Evolutionary conservation across 2,329 filamentous ascomycete species (phyloP), one percentile per base, ranked within the genome.

Genomic region (Aspergillus arachidicola): DNA sequence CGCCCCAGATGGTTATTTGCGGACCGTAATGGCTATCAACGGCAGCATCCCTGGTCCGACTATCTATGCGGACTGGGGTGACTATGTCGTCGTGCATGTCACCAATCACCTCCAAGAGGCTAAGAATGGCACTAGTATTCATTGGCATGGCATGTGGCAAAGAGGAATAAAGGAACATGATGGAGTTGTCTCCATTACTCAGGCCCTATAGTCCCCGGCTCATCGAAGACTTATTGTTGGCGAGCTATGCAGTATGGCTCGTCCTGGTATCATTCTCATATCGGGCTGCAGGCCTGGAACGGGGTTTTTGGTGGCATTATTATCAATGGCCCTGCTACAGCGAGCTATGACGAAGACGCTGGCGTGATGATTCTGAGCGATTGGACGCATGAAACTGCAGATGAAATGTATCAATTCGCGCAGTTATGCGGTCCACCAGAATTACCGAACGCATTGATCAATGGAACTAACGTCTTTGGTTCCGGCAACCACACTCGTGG

Each of bases 361-460:
- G 70, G 69, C 11, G 54, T 65, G 11, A 4, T 82, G 6, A 73
- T 80, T 26, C 68, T 82, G 23, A 73, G 79, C 43, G 80, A 71
- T 57, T 72, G 68, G 65, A 64, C 61, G n/a, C 66, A 71, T 28
- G 12, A 11, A 11, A 12, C 26, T 6, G 12, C 16, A 3, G 19
- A n/a, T n/a, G n/a, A 19, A 11, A n/a, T 11, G 6, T 45, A n/a
- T 7, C 16, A 45, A 11, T 11, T 4, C 19, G n/a, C 19, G 6
- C 43, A 45, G 43, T 1, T n/a, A 21, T 23, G 16, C 2, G 43
- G 43, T 7, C 19, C n/a, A 6, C 19, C 43, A 4, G n/a, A 45
- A 6, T 45, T n/a, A 21, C 5, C 21, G 6, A 45, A 2, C 19
- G 9, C 6, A 11, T 56, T 66, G 14, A 61, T 67, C 54, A 69